Evolutionary conservation across 345 rosid genomes (phyloP).

Genomic region (Syzygium jambos): DNA sequence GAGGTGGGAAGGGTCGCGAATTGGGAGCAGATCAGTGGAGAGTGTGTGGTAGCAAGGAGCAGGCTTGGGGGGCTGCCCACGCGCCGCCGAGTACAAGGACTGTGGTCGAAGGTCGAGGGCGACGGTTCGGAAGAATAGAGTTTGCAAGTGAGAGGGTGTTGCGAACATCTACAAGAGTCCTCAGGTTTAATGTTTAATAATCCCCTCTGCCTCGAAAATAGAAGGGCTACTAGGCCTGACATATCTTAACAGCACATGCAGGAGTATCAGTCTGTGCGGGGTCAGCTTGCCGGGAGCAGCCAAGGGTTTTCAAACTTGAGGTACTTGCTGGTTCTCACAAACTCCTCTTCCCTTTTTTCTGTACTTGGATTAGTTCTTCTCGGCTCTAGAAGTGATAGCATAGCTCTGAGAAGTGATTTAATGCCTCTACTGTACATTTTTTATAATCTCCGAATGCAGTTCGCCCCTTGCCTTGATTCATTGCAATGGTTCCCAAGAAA

Average conservation of each 20-base stretch:
- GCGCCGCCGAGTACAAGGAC: too few relatives aligned
- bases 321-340: too few relatives aligned
- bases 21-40: too few relatives aligned
- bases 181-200: not conserved
- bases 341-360: not conserved
- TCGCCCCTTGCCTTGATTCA: not conserved
- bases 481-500: not conserved
- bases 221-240: not conserved
- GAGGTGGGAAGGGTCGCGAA: too few relatives aligned
- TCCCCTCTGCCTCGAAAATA: not conserved
- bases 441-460: not conserved
- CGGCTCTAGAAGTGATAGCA: not conserved
- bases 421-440: not conserved
- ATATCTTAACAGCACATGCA: not conserved
- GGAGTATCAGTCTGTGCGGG: not conserved
- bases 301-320: too few relatives aligned
- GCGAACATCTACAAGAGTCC: too few relatives aligned
- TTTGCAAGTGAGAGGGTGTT: too few relatives aligned
- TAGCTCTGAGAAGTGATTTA: not conserved
- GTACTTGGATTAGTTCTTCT: not conserved
- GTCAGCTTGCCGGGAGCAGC: not conserved
- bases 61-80: too few relatives aligned
- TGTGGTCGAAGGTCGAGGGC: too few relatives aligned
- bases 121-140: too few relatives aligned
- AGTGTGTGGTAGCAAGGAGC: too few relatives aligned